Conservation (phyloP, 2,329 filamentous ascomycete genomes). For the Penicillium sp. region DNA sequence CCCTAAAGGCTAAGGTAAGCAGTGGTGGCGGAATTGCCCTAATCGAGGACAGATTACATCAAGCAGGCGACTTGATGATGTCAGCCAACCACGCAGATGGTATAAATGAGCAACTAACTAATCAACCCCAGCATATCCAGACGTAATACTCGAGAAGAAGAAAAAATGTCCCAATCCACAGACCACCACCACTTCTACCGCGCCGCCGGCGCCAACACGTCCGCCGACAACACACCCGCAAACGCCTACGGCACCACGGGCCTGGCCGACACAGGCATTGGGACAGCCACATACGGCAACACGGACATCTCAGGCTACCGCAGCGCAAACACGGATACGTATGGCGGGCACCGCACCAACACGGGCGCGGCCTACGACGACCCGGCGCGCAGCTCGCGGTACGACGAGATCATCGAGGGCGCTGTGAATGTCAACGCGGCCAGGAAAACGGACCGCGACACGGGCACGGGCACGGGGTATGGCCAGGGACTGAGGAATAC, state of each 20-base stretch:
- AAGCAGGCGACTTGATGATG: not conserved
- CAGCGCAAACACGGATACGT: slow-evolving; percentile 2
- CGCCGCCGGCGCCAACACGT: not conserved
- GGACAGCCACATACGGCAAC: slow-evolving; percentile 5
- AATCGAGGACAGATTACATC: not conserved
- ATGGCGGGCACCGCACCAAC: not conserved
- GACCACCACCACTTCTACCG: not conserved
- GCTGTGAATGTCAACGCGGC: not conserved
- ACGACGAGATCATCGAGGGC: not conserved
- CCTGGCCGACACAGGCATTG: not conserved
- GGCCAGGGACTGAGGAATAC: slow-evolving; percentile 1
- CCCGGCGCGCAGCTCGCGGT: not conserved
- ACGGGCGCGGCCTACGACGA: slow-evolving; percentile 4
- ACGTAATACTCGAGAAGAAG: no score
- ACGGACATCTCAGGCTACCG: slow-evolving; percentile 4
- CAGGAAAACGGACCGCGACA: not conserved
- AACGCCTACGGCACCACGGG: not conserved
- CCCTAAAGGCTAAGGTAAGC: not conserved
- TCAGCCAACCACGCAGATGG: not conserved
- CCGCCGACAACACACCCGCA: not conserved
- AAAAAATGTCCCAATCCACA: not conserved
- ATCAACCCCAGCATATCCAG: no score
- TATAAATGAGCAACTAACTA: not conserved
- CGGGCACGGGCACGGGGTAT: not conserved
- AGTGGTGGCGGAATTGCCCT: not conserved